Conservation (phyloP, 768 basidiomycete genomes). For the Lactarius vividus region DNA sequence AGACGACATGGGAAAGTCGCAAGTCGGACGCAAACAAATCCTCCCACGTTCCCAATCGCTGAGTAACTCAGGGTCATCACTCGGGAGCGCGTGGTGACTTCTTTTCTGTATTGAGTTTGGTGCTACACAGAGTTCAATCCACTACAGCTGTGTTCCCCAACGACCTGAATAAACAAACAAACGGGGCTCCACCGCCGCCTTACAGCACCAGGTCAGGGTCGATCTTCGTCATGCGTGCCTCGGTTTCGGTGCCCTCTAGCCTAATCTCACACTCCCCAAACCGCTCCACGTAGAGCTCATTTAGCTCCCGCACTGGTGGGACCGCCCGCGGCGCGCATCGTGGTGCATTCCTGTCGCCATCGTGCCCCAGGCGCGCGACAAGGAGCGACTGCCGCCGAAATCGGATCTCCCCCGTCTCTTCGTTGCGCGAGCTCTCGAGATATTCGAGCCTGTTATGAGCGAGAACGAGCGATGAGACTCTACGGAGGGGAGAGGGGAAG, state of each 20-base stretch:
- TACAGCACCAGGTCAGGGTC: conserved; percentile 16
- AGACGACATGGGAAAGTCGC: background rate
- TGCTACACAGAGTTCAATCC: background rate
- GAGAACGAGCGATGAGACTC: background rate
- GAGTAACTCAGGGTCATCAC: background rate
- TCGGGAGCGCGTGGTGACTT: background rate
- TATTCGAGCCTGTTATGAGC: conserved; percentile 18
- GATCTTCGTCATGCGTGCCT: conserved; percentile 3
- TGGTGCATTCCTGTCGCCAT: background rate
- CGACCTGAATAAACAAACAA: background rate
- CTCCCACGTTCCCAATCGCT: background rate
- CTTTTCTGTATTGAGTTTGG: background rate
- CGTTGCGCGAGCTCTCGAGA: conserved; percentile 17
- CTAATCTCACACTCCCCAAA: conserved; percentile 15
- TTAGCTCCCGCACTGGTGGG: background rate
- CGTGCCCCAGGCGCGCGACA: background rate
- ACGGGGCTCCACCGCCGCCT: background rate
- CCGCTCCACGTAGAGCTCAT: background rate
- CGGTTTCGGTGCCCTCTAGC: conserved; percentile 7
- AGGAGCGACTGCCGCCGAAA: conserved; percentile 19
- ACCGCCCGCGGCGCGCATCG: background rate
- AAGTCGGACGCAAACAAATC: background rate
- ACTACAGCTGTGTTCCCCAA: background rate
- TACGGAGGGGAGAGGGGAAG: background rate
- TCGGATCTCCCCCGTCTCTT: conserved; percentile 19